A percentile compares a stretch with the other conserved stretches of the same genome.
Evolutionary conservation across 192 early-diverging fungal species (phyloP).

Genomic region (Mortierella alpina): DNA sequence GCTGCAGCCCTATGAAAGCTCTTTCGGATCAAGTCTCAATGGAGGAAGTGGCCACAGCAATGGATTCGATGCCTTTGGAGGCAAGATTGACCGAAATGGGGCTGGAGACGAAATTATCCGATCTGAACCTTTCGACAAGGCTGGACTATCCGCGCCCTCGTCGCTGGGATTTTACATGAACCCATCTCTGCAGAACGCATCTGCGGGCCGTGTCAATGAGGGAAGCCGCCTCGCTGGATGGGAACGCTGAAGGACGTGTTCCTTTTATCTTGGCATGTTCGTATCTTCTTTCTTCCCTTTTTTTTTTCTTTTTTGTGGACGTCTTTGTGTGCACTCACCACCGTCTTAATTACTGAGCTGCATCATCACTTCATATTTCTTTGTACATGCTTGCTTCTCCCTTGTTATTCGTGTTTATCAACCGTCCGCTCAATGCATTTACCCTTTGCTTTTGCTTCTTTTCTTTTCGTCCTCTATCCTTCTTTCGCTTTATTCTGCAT

Average conservation of each 20-base stretch:
- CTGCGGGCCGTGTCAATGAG: conserved; percentile 11
- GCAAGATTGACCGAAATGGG: background rate
- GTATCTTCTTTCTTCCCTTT: conserved; percentile 1
- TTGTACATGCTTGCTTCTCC: too few relatives aligned
- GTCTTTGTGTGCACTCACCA: background rate
- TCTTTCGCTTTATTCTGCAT: background rate
- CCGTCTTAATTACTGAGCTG: too few relatives aligned
- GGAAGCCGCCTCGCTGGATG: conserved; percentile 15
- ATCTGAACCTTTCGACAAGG: background rate
- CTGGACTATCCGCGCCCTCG: conserved; percentile 12
- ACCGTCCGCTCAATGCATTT: background rate
- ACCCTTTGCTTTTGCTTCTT: background rate
- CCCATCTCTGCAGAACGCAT: background rate
- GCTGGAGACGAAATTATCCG: background rate
- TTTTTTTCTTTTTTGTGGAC: background rate
- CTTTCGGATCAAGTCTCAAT: too few relatives aligned
- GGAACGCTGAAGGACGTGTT: conserved; percentile 5
- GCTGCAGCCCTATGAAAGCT: too few relatives aligned
- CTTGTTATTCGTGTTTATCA: too few relatives aligned
- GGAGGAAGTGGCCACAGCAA: background rate
- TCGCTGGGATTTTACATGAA: conserved; percentile 24
- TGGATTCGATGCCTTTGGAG: conserved; percentile 17
- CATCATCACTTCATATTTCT: too few relatives aligned
- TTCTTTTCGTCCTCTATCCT: conserved; percentile 1
- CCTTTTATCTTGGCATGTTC: background rate